Conservation (phyloP, 177 flowering plant species). For the Tripterygium wilfordii region DNA sequence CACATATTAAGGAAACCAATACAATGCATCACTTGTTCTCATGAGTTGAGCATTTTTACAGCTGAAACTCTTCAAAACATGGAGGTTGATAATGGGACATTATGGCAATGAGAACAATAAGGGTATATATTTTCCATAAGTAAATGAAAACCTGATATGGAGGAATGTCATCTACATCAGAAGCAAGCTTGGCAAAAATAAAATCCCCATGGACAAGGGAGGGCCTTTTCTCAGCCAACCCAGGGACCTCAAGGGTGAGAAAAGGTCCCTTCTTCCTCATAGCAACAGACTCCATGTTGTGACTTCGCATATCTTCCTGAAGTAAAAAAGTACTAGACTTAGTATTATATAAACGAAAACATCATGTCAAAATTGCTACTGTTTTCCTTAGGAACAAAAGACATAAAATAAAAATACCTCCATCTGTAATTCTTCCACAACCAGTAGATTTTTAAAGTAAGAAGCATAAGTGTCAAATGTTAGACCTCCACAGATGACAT, state of each 20-base stretch:
- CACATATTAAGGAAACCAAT: too few species aligned
- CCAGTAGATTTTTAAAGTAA: slow-evolving; percentile 54
- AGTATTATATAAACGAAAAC: neutral
- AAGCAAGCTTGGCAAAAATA: slow-evolving; percentile 49
- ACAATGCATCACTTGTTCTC: neutral
- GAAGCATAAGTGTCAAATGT: slow-evolving; percentile 40
- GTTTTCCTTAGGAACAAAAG: too few species aligned
- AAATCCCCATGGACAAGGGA: slow-evolving; percentile 78
- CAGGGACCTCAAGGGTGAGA: slow-evolving; percentile 80
- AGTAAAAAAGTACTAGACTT: slow-evolving; percentile 9
- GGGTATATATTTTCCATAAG: neutral
- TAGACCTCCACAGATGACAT: slow-evolving; percentile 47
- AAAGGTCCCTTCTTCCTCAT: slow-evolving; percentile 46
- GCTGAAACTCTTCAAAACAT: neutral
- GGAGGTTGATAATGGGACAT: too few species aligned
- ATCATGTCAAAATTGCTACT: too few species aligned
- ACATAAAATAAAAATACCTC: slow-evolving; percentile 57
- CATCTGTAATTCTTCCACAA: slow-evolving; percentile 78
- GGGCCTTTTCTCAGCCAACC: slow-evolving; percentile 93
- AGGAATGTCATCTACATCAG: slow-evolving; percentile 13
- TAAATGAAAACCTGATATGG: slow-evolving; percentile 50
- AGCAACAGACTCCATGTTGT: slow-evolving; percentile 67
- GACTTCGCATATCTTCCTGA: slow-evolving; percentile 75
- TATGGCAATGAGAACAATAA: too few species aligned
- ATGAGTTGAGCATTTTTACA: neutral